Conservation (phyloP, 2,329 filamentous ascomycete species). For the Venturiaceae sp. region DNA sequence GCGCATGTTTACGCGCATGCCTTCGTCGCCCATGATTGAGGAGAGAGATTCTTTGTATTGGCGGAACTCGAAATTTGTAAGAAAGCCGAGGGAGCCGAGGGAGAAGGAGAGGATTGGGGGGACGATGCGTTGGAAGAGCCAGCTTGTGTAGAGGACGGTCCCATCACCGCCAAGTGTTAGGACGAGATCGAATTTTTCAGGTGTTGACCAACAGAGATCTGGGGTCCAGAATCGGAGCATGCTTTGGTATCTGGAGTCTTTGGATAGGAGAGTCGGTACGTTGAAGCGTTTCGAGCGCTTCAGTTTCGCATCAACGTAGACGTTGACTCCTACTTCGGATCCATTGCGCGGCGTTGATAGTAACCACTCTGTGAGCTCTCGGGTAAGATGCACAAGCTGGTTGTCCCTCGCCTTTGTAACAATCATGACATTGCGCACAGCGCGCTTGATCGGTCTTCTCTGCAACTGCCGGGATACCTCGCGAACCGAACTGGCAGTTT, state of each 20-base stretch:
- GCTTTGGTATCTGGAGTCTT: slow-evolving; percentile 64
- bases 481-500: slow-evolving; percentile 88
- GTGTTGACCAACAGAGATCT: slow-evolving; percentile 85
- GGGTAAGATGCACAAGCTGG: slow-evolving; percentile 76
- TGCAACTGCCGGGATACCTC: slow-evolving; percentile 95
- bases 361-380: slow-evolving; percentile 81
- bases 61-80: slow-evolving; percentile 81
- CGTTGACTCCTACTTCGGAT: slow-evolving; percentile 81
- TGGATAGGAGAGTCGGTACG: slow-evolving; percentile 58
- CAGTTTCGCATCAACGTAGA: slow-evolving; percentile 96
- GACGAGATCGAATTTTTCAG: slow-evolving; percentile 93
- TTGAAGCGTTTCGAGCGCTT: slow-evolving; percentile 82
- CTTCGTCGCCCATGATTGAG: slow-evolving; percentile 83
- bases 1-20: slow-evolving; percentile 93
- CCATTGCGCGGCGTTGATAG: slow-evolving; percentile 83
- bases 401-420: slow-evolving; percentile 97
- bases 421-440: slow-evolving; percentile 93
- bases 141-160: slow-evolving; percentile 79
- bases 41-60: slow-evolving; percentile 80
- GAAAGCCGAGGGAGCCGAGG: slow-evolving; percentile 75
- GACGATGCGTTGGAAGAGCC: slow-evolving; percentile 85
- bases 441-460: slow-evolving; percentile 80
- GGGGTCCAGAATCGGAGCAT: slow-evolving; percentile 97
- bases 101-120: slow-evolving; percentile 79
- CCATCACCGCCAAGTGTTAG: slow-evolving; percentile 79